Conservation (phyloP, 2,329 filamentous ascomycete species). For the Dactylellina drechsleri region DNA sequence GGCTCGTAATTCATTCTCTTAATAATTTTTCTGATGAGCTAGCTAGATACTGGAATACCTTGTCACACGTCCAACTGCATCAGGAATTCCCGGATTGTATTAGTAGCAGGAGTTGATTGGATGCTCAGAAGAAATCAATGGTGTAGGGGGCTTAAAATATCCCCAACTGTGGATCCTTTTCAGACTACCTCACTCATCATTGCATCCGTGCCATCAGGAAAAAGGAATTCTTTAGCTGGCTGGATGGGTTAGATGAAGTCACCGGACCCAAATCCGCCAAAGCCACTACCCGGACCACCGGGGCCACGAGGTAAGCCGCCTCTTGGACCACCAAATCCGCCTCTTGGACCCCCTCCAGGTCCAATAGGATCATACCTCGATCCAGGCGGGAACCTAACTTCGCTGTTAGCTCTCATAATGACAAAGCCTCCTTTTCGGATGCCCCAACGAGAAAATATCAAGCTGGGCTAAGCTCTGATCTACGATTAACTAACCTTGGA, state of each 20-base stretch:
- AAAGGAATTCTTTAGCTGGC: conserved; percentile 32
- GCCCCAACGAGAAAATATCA: not conserved
- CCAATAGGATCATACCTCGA: conserved; percentile 90
- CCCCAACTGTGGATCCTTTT: conserved; percentile 32
- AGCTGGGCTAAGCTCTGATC: not conserved
- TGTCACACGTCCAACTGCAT: conserved; percentile 39
- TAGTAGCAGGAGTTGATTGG: conserved; percentile 25
- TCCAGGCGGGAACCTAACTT: conserved; percentile 77
- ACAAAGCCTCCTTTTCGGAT: not conserved
- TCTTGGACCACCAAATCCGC: conserved; percentile 60
- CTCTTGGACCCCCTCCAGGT: conserved; percentile 71
- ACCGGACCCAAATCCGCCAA: conserved; percentile 61
- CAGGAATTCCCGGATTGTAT: conserved; percentile 4
- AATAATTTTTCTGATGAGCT: conserved; percentile 12
- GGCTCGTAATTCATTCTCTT: conserved; percentile 28
- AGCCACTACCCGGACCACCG: conserved; percentile 64
- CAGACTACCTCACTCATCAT: conserved; percentile 8
- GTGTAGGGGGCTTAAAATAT: conserved; percentile 8
- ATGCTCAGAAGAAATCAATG: conserved; percentile 17
- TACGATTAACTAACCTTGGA: conserved; percentile 21
- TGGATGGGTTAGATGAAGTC: conserved; percentile 67
- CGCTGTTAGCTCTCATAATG: conserved; percentile 67
- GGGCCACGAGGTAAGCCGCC: conserved; percentile 60
- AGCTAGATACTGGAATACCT: conserved; percentile 14
- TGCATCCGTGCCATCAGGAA: conserved; percentile 29